Evolutionary conservation across 2,329 filamentous ascomycete genomes (phyloP).

Genomic region (Harringtonia lauricola): DNA sequence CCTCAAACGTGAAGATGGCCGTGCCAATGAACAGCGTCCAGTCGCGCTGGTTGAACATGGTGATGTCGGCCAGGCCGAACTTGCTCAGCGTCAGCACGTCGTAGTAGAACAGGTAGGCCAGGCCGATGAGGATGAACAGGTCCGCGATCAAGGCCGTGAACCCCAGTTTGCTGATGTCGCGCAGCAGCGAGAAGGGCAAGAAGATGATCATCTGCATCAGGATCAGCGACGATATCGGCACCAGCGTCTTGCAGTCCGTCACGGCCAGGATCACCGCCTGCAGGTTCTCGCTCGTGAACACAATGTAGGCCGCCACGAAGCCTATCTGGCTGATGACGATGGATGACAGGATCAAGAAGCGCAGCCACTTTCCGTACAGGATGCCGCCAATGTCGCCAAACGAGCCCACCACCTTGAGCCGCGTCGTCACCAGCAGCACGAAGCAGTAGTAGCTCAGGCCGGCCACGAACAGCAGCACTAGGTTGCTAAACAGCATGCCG

Average conservation of each 20-base stretch:
- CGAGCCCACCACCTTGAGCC: conserved; percentile 78
- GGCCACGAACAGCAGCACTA: conserved; percentile 80
- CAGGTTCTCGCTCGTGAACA: conserved; percentile 92
- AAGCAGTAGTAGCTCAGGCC: conserved; percentile 94
- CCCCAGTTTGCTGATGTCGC: conserved; percentile 94
- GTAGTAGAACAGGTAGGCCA: conserved; percentile 93
- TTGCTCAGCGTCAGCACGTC: conserved; percentile 73
- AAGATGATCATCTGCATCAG: conserved; percentile 94
- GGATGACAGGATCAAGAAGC: conserved; percentile 74
- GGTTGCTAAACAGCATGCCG: conserved; percentile 92
- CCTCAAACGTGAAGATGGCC: conserved; percentile 97
- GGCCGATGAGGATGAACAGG: conserved; percentile 82
- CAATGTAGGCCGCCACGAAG: conserved; percentile 90
- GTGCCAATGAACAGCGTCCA: conserved; percentile 99
- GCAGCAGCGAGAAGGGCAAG: conserved; percentile 81
- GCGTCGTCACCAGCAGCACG: conserved; percentile 79
- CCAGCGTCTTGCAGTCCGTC: conserved; percentile 71
- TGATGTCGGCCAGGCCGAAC: conserved; percentile 73
- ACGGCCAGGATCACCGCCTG: conserved; percentile 92
- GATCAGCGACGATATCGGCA: conserved; percentile 83
- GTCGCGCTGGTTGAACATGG: conserved; percentile 77
- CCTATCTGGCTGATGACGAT: conserved; percentile 94
- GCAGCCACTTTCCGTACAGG: conserved; percentile 85
- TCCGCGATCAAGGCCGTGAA: conserved; percentile 92
- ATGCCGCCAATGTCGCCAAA: conserved; percentile 95